Base-by-base conservation (phyloP, 2,329 filamentous ascomycete species). In the Fusarium fracticaudum region DNA sequence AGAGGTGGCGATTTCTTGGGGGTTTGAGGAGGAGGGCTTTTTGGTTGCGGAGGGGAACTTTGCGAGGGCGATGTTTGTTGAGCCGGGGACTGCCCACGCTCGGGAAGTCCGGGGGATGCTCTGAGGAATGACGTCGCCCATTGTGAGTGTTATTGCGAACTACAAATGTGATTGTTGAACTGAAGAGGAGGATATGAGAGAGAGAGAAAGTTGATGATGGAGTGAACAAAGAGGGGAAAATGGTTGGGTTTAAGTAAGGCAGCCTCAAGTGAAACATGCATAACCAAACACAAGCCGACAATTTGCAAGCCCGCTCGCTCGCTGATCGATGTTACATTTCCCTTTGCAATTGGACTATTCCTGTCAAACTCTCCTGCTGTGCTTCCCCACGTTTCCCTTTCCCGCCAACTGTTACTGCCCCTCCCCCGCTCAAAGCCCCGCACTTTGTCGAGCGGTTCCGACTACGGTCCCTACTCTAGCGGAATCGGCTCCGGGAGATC, bases 31-130 rank as follows among this genome's bases (percentile, higher is more conserved):
- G 8, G 77, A 64, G 40, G 63, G 77, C 61, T 77, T 60, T 44
- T 75, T 74, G 18, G 78, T 67, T 1, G 79, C 58, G 24, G 82
- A 72, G 14, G 83, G 86, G 55, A 87, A 86, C 31, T 82, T 77
- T n/a, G 84, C 85, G 6, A 87, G 76, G 6, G 81, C 77, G 45
- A 89, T 84, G 76, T 91, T 90, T 78, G 87, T 79, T 0, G 89
- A 91, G 59, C 89, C 90, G 0, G 87, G 85, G 12, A 81, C 77
- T 33, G 73, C 73, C 54, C 80, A 70, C 53, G 79, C 77, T 44
- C 77, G 71, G 6, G 80, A 81, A 10, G 64, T 41, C 11, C 64
- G 65, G 26, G 80, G 80, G 8, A 74, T 58, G n/a, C 57, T 54
- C n/a, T 77, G 67, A 18, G 70, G 60, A 17, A 72, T 71, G 8